These are phyloP conservation scores for Excoecaria cochinchinensis DNA, from an alignment of 345 rosid species.

Conservation along the genomic window DNA sequence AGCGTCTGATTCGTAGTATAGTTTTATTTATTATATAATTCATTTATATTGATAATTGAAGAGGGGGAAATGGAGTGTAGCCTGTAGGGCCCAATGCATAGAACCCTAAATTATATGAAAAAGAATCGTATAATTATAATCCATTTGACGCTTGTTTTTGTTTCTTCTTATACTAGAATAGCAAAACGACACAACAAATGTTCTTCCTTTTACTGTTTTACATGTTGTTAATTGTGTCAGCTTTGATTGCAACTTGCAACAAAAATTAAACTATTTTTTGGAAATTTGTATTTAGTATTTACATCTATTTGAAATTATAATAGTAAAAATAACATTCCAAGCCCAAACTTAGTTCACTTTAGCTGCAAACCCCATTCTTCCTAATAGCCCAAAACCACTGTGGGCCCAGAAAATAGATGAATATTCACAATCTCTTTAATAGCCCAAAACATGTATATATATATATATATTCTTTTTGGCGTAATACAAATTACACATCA, in stretches of 20 bases:
- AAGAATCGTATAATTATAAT: too few species aligned
- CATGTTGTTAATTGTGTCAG: background rate
- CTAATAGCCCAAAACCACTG: too few species aligned
- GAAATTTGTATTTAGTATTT: too few species aligned
- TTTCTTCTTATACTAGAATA: background rate
- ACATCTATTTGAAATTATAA: background rate
- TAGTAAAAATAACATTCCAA: background rate
- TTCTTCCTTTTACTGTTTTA: background rate
- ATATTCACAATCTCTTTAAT: too few species aligned
- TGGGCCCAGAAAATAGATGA: too few species aligned
- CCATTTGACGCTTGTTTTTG: background rate
- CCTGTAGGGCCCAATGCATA: background rate
- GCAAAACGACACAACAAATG: background rate
- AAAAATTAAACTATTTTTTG: too few species aligned
- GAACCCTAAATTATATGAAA: too few species aligned
- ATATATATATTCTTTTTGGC: too few species aligned
- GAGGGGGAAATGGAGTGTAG: background rate
- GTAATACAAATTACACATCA: too few species aligned
- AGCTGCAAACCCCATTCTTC: background rate
- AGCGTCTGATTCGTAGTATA: slow-evolving; percentile 1
- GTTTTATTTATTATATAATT: too few species aligned
- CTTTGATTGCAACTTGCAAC: background rate
- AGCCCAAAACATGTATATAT: too few species aligned
- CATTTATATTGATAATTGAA: too few species aligned
- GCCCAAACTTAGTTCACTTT: background rate